phyloP scores from a whole-genome alignment of 805 yeast genomes.

The Starmera pachycereana region DNA sequence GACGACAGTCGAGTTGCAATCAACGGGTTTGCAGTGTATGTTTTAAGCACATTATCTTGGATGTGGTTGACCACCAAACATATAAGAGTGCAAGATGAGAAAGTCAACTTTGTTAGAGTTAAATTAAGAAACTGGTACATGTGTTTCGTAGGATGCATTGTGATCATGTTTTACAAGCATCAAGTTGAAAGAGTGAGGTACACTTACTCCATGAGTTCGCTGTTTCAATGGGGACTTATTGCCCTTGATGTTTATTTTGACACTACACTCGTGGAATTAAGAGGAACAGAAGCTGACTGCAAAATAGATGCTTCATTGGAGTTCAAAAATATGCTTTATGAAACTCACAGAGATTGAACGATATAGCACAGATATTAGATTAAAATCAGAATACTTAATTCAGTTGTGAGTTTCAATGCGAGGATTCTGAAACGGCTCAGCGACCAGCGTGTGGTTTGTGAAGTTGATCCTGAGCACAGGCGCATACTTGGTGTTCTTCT shows the following conservation, averaged over 20 bases:
- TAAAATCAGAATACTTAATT: too few relatives aligned
- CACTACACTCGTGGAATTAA: neutral
- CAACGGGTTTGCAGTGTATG: slow-evolving; percentile 5
- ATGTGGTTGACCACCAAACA: slow-evolving; percentile 3
- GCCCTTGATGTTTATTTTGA: slow-evolving; percentile 8
- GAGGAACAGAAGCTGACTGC: slow-evolving; percentile 2
- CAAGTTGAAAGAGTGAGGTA: slow-evolving; percentile 7
- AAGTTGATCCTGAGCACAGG: slow-evolving; percentile 16
- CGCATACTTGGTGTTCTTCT: slow-evolving; percentile 11
- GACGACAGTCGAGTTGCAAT: slow-evolving; percentile 5
- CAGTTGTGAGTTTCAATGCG: slow-evolving; percentile 7
- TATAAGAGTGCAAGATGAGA: neutral
- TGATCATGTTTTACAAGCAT: slow-evolving; percentile 8
- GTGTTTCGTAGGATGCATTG: neutral
- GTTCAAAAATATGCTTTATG: slow-evolving; percentile 1
- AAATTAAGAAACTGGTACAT: slow-evolving; percentile 1
- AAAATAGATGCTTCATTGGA: slow-evolving; percentile 2
- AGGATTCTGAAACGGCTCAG: slow-evolving; percentile 17
- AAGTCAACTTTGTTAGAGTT: slow-evolving; percentile 1
- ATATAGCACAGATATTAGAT: too few relatives aligned
- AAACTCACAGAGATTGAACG: neutral
- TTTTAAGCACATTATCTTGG: slow-evolving; percentile 3
- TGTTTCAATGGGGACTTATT: slow-evolving; percentile 9
- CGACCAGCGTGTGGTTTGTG: slow-evolving; percentile 11
- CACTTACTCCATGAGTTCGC: slow-evolving; percentile 9